Evolutionary conservation across 495 filamentous ascomycete genomes (phyloP).

Genomic region (Annulohypoxylon maeteangense): DNA sequence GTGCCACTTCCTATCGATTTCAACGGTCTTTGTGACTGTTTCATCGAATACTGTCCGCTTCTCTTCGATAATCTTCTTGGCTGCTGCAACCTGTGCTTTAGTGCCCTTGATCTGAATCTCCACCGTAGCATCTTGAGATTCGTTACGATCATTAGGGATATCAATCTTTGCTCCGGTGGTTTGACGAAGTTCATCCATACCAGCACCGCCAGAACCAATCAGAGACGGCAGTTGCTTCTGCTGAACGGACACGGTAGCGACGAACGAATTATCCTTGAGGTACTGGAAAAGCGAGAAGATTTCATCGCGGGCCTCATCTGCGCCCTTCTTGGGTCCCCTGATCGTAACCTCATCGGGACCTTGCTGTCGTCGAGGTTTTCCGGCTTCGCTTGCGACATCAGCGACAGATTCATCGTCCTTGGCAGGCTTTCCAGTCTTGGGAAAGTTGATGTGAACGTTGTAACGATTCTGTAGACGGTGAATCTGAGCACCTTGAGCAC

Average conservation of each 20-base stretch:
- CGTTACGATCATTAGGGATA: conserved; percentile 73
- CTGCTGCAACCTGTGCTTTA: conserved; percentile 86
- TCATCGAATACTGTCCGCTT: conserved; percentile 87
- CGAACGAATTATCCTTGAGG: conserved; percentile 82
- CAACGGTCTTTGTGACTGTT: conserved; percentile 81
- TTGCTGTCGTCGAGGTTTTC: conserved; percentile 76
- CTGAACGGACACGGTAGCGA: conserved; percentile 81
- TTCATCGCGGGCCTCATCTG: conserved; percentile 89
- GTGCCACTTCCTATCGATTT: conserved; percentile 92
- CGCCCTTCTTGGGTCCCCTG: conserved; percentile 89
- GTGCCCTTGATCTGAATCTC: conserved; percentile 92
- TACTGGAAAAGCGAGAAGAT: conserved; percentile 87
- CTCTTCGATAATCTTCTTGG: conserved; percentile 87
- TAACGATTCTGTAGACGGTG: conserved; percentile 91
- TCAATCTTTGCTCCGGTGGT: conserved; percentile 87
- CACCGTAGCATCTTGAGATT: conserved; percentile 70
- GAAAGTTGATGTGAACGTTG: conserved; percentile 93
- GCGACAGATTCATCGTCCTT: conserved; percentile 76
- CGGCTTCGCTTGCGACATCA: conserved; percentile 77
- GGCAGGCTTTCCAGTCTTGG: conserved; percentile 67
- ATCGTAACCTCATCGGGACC: conserved; percentile 89
- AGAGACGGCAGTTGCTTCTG: conserved; percentile 87
- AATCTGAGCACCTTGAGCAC: conserved; percentile 87
- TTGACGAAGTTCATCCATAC: conserved; percentile 88
- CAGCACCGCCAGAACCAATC: conserved; percentile 88